A percentile compares a stretch with the other conserved stretches of the same genome.
Conservation (phyloP, 2,329 filamentous ascomycete species). For the Calonectria montana region DNA sequence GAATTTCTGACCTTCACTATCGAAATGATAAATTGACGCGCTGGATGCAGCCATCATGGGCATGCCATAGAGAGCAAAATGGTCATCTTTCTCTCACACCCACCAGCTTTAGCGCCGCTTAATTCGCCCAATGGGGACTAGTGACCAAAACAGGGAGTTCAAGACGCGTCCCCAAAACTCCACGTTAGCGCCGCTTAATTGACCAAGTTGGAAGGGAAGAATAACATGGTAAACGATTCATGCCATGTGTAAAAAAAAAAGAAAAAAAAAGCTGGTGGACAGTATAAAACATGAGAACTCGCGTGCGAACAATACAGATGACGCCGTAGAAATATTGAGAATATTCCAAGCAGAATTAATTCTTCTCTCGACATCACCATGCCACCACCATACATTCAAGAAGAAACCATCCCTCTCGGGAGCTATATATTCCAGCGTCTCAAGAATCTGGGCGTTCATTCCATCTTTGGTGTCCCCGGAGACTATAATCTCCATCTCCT, state of each 20-base stretch:
- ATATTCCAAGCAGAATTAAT: background rate
- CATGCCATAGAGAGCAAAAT: no score
- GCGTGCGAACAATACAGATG: background rate
- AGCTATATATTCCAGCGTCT: background rate
- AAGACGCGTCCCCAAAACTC: background rate
- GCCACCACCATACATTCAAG: background rate
- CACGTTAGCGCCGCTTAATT: background rate
- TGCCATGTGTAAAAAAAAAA: no score
- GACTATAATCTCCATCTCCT: background rate
- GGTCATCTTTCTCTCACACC: no score
- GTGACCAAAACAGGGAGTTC: background rate
- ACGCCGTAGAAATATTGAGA: background rate
- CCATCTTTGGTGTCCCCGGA: background rate
- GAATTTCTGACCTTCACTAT: no score
- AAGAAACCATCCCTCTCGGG: background rate
- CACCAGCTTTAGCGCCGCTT: background rate
- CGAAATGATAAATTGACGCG: no score
- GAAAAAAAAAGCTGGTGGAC: background rate
- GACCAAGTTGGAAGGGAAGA: background rate
- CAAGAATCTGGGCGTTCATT: background rate
- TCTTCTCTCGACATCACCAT: background rate
- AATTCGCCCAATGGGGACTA: background rate
- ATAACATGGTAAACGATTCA: background rate
- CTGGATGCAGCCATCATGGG: no score
- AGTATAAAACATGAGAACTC: background rate